These are phyloP conservation scores for Chlorella vulgaris DNA, from an alignment of 139 green algal genomes.

Conservation along the genomic window DNA sequence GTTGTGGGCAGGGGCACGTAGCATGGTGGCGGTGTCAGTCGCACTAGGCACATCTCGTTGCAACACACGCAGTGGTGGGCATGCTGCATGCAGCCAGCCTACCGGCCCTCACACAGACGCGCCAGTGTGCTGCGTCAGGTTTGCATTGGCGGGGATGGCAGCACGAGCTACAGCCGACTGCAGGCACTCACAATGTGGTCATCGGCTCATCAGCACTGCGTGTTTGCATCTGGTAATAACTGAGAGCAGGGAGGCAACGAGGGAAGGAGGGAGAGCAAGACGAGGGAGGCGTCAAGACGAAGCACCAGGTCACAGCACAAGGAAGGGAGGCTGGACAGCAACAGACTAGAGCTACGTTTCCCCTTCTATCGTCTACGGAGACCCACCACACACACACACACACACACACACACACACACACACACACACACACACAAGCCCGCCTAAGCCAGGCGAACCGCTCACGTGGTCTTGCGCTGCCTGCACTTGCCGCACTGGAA, in stretches of 20 bases:
- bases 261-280: too few species aligned
- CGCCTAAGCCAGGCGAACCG: neutral
- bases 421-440: too few species aligned
- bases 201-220: constrained; percentile 76
- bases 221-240: constrained; percentile 86
- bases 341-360: too few species aligned
- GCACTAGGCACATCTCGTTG: neutral
- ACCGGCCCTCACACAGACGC: too few species aligned
- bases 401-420: too few species aligned
- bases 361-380: too few species aligned
- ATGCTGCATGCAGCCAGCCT: neutral
- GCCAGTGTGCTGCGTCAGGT: too few species aligned
- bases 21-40: neutral
- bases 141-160: too few species aligned
- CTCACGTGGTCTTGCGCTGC: constrained; percentile 71
- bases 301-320: too few species aligned
- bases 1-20: neutral
- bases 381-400: too few species aligned
- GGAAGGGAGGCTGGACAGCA: neutral
- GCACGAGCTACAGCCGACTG: too few species aligned
- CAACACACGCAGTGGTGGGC: neutral
- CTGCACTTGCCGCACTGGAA: constrained; percentile 94
- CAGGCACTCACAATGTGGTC: constrained; percentile 12
- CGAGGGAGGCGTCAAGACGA: too few species aligned
- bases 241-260: constrained; percentile 28